Base-by-base conservation (phyloP, 768 basidiomycete species). In the Psilocybe azurescens region DNA sequence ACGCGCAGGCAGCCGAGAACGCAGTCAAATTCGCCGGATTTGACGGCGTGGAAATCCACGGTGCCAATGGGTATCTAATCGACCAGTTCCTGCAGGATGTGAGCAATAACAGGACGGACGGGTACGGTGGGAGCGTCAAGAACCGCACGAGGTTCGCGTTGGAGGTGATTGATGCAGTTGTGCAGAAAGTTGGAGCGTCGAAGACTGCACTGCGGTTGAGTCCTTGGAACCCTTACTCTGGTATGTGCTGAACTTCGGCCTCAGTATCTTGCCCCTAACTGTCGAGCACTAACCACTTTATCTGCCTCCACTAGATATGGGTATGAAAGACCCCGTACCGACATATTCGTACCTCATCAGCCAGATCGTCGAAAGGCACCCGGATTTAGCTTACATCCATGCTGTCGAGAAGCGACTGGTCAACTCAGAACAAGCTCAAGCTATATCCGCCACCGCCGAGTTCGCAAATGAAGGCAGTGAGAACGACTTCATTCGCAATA, bases 81-180 rank as follows among this genome's bases (percentile, higher is more conserved):
- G 86, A 90, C 66, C 87, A 90, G 69, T 90, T 91, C 77, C 61
- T 87, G 8, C 86, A 89, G 65, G 77, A 82, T 29, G 69, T 77
- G n/a, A 77, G 76, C 41, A 90, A 91, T 72, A 67, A 79, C 4
- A 79, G 89, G 11, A 84, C 81, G 6, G 89, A 91, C 69, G 75
- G 80, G 49, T 93, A 89, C 70, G 91, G 91, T 0, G 91, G 91
- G 2, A 82, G 81, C 50, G 73, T 90, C 29, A 84, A 88, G 70
- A 84, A 83, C 58, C 78, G 91, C 5, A 75, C 79, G 1, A 77
- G 84, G 28, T 91, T 93, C 69, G 67, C 73, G 0, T 73, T 88
- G 5, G 85, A 88, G 61, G 75, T 89, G 41, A 69, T 86, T 7
- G 78, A 83, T 38, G 85, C 84, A 1, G 73, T 90, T 1, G 75